Conservation (phyloP, 2,329 filamentous ascomycete species). For the Venturia effusa region DNA sequence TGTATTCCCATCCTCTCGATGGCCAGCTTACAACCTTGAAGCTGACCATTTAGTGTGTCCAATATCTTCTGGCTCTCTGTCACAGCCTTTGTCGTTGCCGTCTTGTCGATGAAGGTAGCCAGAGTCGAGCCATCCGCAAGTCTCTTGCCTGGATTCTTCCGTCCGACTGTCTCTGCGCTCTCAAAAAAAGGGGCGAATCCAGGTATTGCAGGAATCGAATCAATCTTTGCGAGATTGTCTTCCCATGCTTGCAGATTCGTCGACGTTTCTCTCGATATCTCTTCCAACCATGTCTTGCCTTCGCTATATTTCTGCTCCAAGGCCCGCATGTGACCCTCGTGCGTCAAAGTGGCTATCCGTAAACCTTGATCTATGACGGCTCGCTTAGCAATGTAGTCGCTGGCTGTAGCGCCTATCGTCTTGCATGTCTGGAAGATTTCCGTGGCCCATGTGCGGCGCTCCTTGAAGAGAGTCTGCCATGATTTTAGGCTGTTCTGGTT, state of each 20-base stretch:
- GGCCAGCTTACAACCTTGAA: constrained; percentile 30
- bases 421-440: constrained; percentile 58
- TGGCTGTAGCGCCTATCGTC: constrained; percentile 49
- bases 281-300: constrained; percentile 58
- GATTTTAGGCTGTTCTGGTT: constrained; percentile 70
- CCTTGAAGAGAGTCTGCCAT: constrained; percentile 82
- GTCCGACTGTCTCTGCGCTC: constrained; percentile 28
- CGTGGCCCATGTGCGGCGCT: constrained; percentile 69
- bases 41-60: constrained; percentile 49
- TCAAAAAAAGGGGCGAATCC: constrained; percentile 45
- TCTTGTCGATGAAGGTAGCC: constrained; percentile 53
- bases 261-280: constrained; percentile 57
- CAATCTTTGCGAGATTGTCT: constrained; percentile 53
- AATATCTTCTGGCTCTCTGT: constrained; percentile 53
- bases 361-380: constrained; percentile 69
- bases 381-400: constrained; percentile 60
- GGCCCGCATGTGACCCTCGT: constrained; percentile 61
- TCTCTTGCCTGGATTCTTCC: constrained; percentile 36
- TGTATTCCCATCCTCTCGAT: constrained; percentile 31
- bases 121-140: constrained; percentile 44
- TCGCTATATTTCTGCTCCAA: constrained; percentile 64
- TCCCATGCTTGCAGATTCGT: constrained; percentile 57
- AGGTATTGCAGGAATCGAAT: constrained; percentile 51
- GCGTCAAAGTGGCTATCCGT: constrained; percentile 75
- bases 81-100: constrained; percentile 62